These are phyloP conservation scores for Alternaria triticimaculans DNA, from an alignment of 2,329 filamentous ascomycete species.

Conservation along the genomic window DNA sequence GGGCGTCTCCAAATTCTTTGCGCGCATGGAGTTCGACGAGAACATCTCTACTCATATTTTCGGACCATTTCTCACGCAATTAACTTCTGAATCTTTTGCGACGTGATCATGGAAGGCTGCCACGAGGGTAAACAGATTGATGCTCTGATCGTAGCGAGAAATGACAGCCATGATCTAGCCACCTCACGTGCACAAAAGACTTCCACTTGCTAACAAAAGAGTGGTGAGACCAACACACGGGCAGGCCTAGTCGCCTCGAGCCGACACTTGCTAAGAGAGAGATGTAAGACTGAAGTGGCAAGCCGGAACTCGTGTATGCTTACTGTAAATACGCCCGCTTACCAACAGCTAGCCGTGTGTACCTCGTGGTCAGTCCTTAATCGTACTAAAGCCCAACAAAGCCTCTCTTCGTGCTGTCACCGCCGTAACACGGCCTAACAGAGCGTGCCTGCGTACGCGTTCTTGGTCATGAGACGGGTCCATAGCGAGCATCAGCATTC, in stretches of 20 bases:
- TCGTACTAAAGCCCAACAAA: background rate
- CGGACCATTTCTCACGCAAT: background rate
- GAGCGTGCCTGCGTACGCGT: background rate
- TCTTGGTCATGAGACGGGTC: background rate
- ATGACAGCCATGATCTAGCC: background rate
- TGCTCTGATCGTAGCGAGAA: background rate
- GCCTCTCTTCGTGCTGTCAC: background rate
- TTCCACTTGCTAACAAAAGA: background rate
- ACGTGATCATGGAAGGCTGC: background rate
- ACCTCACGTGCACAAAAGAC: background rate
- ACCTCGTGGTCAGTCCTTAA: background rate
- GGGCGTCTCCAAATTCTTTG: background rate
- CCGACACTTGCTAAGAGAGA: background rate
- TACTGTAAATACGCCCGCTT: background rate
- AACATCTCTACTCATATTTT: background rate
- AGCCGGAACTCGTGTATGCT: background rate
- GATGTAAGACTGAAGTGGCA: background rate
- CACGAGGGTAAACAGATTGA: background rate
- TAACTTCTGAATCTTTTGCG: background rate
- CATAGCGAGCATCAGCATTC: background rate
- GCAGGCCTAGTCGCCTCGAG: background rate
- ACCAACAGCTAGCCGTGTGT: background rate
- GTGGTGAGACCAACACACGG: background rate
- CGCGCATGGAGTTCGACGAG: background rate
- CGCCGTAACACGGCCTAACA: background rate